A percentile compares a stretch with the other conserved stretches of the same genome.
Conservation (phyloP, 192 early-diverging fungal genomes). For the Gamsiella multidivaricata region DNA sequence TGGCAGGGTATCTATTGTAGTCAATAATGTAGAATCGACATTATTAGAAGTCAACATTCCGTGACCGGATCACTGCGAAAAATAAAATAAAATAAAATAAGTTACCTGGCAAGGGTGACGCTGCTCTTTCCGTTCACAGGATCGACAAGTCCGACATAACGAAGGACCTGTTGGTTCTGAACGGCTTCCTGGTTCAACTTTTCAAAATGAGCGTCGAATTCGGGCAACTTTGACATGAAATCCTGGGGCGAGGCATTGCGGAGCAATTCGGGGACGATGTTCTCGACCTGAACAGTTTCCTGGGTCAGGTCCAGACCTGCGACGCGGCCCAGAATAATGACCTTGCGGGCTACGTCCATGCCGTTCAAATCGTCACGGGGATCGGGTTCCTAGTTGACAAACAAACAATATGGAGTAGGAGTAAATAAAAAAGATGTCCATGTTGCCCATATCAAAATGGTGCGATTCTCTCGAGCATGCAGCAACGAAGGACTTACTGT, state of each 20-base stretch:
- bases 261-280: slow-evolving; percentile 93
- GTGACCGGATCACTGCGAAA: too few species aligned
- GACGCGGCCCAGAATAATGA: slow-evolving; percentile 87
- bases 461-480: background rate
- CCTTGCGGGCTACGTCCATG: slow-evolving; percentile 99
- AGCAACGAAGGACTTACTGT: slow-evolving; percentile 64
- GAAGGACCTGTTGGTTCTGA: slow-evolving; percentile 79
- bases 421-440: slow-evolving; percentile 8
- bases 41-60: background rate
- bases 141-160: slow-evolving; percentile 94
- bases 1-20: slow-evolving; percentile 73
- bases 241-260: slow-evolving; percentile 75
- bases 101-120: slow-evolving; percentile 80
- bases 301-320: slow-evolving; percentile 84
- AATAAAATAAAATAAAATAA: too few species aligned
- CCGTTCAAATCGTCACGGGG: slow-evolving; percentile 99
- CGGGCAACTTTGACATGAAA: slow-evolving; percentile 87
- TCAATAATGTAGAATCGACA: background rate
- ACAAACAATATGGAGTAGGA: background rate
- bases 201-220: slow-evolving; percentile 88
- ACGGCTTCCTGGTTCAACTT: slow-evolving; percentile 83
- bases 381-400: slow-evolving; percentile 97
- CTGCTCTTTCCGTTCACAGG: slow-evolving; percentile 70
- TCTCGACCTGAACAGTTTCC: slow-evolving; percentile 88
- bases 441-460: too few species aligned